Evolutionary conservation across 1,139 yeast genomes (phyloP), one percentile per base, ranked within the genome.

Genomic region (Blastobotrys buckinghamii): DNA sequence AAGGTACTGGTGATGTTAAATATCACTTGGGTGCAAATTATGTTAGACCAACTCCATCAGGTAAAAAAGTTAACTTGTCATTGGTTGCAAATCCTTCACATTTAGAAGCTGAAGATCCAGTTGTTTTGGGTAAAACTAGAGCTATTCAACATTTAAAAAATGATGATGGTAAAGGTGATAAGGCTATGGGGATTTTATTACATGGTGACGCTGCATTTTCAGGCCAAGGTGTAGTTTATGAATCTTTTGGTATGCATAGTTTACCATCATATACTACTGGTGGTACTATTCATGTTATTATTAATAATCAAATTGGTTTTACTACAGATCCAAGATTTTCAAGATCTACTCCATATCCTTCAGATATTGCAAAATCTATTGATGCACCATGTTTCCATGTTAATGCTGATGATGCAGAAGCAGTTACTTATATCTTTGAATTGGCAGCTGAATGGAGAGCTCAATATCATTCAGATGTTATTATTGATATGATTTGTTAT

Each of bases 191-290:
- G 57, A 83, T 90, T 52, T 76, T 90, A 68, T 76, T 90, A 68
- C 97, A 90, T 69, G 97, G 97, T 78, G 97, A 90, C 70, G 96
- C 97, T 53, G 97, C 97, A 35, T 89, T 90, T 67, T 89, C 96
- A 45, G 97, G 85, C 56, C 97, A 90, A 74, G 97, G 97, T 78
- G 92, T 90, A 53, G 96, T 90, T 55, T 90, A 90, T 70, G 97
- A 90, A 75, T 87, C 97, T 50, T 82, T 90, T 84, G 97, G 97
- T 54, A 84, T 90, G 72, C 79, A 85, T 58, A 80, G 81, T 63
- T 78, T 90, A 65, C 96, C 96, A 56, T 95, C 88, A 57, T 90
- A 86, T 73, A 81, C 96, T 48, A 89, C 97, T 47, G 97, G 97
- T 75, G 97, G 97, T 77, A 87, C 97, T 48, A 77, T 90, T 57